Percentiles rank a stretch among this genome's conserved stretches.
Conservation (phyloP, 2,329 filamentous ascomycete genomes). For the Myriosclerotinia duriaeana region DNA sequence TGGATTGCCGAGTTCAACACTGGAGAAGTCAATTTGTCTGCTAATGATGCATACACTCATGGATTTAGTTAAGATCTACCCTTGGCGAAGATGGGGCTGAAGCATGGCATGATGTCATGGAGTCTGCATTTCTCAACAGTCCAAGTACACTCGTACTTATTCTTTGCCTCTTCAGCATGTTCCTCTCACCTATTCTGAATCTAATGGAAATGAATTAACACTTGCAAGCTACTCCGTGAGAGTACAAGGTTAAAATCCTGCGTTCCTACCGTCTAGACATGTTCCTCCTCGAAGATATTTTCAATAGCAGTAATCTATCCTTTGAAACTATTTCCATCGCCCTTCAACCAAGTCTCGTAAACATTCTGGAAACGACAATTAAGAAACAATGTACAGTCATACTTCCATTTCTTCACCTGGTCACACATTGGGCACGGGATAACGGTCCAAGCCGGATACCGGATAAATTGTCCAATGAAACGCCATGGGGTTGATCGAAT, state of each 20-base stretch:
- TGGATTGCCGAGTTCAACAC: too few relatives aligned
- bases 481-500: background rate
- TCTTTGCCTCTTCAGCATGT: background rate
- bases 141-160: background rate
- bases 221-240: background rate
- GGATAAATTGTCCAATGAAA: conserved; percentile 14
- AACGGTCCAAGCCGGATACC: conserved; percentile 3
- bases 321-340: background rate
- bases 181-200: background rate
- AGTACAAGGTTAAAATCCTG: background rate
- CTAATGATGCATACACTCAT: background rate
- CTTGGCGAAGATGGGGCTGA: background rate
- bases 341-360: background rate
- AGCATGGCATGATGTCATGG: background rate
- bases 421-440: conserved; percentile 2
- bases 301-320: background rate
- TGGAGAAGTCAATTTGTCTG: background rate
- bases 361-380: background rate
- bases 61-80: background rate
- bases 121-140: background rate
- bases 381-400: conserved; percentile 3
- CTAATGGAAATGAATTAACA: background rate
- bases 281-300: background rate
- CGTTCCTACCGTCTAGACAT: background rate
- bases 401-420: background rate